Evolutionary conservation across 192 early-diverging fungal species (phyloP).

Genomic region (Podila verticillata): DNA sequence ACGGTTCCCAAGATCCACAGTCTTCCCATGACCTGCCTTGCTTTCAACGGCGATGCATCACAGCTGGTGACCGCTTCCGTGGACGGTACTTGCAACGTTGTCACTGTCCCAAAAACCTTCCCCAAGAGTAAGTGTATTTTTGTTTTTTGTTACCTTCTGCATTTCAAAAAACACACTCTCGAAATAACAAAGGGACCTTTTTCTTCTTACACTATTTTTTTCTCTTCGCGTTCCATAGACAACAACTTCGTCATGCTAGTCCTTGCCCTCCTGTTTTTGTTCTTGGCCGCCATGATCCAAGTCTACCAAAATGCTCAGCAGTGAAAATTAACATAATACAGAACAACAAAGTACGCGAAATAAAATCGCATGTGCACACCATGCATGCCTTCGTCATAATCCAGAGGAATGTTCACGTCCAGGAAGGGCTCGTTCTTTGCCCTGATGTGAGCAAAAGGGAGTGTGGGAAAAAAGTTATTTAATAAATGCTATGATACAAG

Average conservation of each 20-base stretch:
- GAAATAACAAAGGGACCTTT: background rate
- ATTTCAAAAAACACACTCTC: too few species aligned
- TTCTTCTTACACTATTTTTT: background rate
- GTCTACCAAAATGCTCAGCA: constrained; percentile 25
- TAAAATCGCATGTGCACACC: background rate
- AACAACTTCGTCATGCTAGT: constrained; percentile 50
- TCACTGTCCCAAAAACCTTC: constrained; percentile 64
- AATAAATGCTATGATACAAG: background rate
- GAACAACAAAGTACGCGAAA: background rate
- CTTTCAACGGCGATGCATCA: constrained; percentile 72
- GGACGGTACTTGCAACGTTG: constrained; percentile 76
- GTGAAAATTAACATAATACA: background rate
- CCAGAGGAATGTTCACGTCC: background rate
- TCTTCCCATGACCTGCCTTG: constrained; percentile 83
- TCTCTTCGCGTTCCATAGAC: constrained; percentile 7
- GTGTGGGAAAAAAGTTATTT: background rate
- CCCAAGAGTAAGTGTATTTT: constrained; percentile 33
- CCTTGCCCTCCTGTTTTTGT: constrained; percentile 36
- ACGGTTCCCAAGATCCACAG: constrained; percentile 76
- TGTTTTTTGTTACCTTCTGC: background rate
- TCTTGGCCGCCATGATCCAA: constrained; percentile 34
- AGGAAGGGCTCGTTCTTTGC: background rate
- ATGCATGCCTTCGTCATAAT: too few species aligned
- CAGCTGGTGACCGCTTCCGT: constrained; percentile 83
- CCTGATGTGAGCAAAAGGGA: background rate